phyloP scores from a whole-genome alignment of 2,329 filamentous ascomycete species.

The Fusarium drepaniforme region DNA sequence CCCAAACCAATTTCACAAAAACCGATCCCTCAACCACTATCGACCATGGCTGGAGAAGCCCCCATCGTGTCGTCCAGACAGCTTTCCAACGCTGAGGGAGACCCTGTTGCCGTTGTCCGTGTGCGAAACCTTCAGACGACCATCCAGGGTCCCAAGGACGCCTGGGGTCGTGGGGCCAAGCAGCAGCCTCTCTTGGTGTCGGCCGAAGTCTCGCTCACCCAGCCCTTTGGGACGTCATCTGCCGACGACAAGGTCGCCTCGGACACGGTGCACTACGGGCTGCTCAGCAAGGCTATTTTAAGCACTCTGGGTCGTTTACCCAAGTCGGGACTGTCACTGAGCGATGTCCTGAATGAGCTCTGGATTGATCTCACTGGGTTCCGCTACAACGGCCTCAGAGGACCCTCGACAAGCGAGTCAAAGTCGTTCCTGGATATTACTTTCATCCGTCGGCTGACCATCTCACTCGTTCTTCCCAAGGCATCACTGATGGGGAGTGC shows the following conservation, averaged over 20 bases:
- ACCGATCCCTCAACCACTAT: neutral
- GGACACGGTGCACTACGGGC: constrained; percentile 84
- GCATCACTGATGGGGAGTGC: constrained; percentile 75
- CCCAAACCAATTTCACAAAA: neutral
- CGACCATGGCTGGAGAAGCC: constrained; percentile 33
- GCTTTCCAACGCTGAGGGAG: constrained; percentile 42
- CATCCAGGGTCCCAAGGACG: constrained; percentile 71
- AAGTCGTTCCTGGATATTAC: constrained; percentile 47
- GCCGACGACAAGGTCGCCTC: constrained; percentile 69
- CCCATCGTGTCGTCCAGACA: constrained; percentile 41
- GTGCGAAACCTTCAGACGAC: constrained; percentile 72
- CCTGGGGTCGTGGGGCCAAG: constrained; percentile 72
- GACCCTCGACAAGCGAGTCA: constrained; percentile 6
- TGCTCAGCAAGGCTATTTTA: constrained; percentile 74
- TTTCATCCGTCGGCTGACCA: constrained; percentile 59
- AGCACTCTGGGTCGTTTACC: constrained; percentile 52
- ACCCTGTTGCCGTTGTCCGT: constrained; percentile 62
- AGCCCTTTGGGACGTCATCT: constrained; percentile 69
- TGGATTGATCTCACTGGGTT: constrained; percentile 49
- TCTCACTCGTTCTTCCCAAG: constrained; percentile 73
- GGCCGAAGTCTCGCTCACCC: constrained; percentile 67
- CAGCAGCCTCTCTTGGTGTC: constrained; percentile 73
- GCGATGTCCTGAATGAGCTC: constrained; percentile 46
- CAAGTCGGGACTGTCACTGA: constrained; percentile 35
- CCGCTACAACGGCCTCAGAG: constrained; percentile 25